Base-by-base conservation (phyloP, 768 basidiomycete species). In the Mycena alexandri region DNA sequence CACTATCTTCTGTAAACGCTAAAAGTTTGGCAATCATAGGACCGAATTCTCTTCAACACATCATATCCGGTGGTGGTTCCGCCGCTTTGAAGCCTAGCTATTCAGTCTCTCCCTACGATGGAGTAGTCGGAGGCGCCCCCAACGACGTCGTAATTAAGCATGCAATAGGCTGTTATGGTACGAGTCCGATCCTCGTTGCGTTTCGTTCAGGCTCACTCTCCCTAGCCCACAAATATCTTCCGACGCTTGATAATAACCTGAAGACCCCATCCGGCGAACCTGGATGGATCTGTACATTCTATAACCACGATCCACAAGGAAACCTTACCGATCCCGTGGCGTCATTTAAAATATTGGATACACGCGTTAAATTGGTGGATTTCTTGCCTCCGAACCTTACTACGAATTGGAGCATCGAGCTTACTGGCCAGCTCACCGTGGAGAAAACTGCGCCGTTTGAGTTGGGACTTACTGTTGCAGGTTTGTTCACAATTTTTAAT, bases 31-130 rank as follows among this genome's bases (percentile, higher is more conserved):
- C 88, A 6, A 79, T 92, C 52, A 89, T 92, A 61, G 91, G 91
- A 1, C 89, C 91, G 3, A 92, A 92, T 75, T 88, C 87, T 47
- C 86, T 87, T 74, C 87, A 85, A 55, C 77, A 85, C 43, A 82
- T 91, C 8, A 87, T 92, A 50, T 93, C 91, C 21, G 90, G 90
- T 14, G 93, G 93, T 25, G 93, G 93, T 41, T 93, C 93, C 38
- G 90, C 91, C 12, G 89, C 90, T 12, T 82, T 95, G 59, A 91
- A 88, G 65, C 80, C 90, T 1, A 86, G 84, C 17, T 93, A 92
- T 80, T 81, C 87, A 33, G 80, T 89, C 19, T 87, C 86, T 5
- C 91, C 92, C 2, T 90, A 82, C 73, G 84, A 89, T 13, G 91
- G 90, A 10, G 81, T 93, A 25, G 73, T 75, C 16, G 75, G 76